Evolutionary conservation across 2,329 filamentous ascomycete species (phyloP).

Genomic region (Apiospora marii): DNA sequence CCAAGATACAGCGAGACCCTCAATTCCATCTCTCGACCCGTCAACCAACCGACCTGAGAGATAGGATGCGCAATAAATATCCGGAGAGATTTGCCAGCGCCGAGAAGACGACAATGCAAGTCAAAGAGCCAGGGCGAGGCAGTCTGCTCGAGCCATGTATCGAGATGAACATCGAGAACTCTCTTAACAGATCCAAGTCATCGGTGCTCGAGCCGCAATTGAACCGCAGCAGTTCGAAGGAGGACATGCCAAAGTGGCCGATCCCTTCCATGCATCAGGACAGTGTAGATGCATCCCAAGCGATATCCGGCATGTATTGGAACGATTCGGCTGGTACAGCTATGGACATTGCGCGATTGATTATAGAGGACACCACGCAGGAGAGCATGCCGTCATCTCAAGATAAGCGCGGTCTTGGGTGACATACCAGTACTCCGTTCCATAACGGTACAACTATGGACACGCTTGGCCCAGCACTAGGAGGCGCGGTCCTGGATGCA

Average conservation of each 20-base stretch:
- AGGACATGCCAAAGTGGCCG: constrained; percentile 57
- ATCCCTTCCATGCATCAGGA: constrained; percentile 42
- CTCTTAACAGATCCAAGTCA: constrained; percentile 49
- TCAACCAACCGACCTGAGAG: constrained; percentile 69
- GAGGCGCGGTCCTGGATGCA: background rate
- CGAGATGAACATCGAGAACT: constrained; percentile 57
- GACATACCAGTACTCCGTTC: constrained; percentile 24
- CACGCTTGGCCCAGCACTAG: background rate
- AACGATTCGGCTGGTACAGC: constrained; percentile 49
- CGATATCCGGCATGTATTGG: constrained; percentile 53
- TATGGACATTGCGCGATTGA: constrained; percentile 68
- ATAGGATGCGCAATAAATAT: constrained; percentile 70
- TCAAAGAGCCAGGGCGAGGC: constrained; percentile 50
- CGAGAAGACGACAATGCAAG: constrained; percentile 61
- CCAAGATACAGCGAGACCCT: constrained; percentile 68
- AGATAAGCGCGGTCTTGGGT: constrained; percentile 41
- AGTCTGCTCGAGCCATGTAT: constrained; percentile 61
- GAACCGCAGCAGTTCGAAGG: constrained; percentile 51
- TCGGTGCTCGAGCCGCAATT: constrained; percentile 49
- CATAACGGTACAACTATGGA: background rate
- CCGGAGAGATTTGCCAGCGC: constrained; percentile 64
- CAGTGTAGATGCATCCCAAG: constrained; percentile 44
- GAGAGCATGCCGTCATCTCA: constrained; percentile 32
- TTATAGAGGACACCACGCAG: constrained; percentile 60
- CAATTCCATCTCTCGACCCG: constrained; percentile 64